Percentiles rank a stretch among this genome's conserved stretches.
Conservation (phyloP, 2,329 filamentous ascomycete genomes). For the Conoideocrella luteorostrata region DNA sequence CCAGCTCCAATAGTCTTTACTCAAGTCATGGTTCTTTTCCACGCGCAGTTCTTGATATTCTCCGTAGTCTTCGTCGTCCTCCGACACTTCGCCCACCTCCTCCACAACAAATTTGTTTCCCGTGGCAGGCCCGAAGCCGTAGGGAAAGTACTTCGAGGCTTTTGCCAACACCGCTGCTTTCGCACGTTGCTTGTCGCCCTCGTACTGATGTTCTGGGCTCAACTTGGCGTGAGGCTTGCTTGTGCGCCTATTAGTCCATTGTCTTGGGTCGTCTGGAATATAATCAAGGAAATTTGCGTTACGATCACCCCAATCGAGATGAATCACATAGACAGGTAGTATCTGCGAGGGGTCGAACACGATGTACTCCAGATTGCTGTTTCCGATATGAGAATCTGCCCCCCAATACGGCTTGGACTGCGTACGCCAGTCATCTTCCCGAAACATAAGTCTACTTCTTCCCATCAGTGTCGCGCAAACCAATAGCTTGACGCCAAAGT, state of each 20-base stretch:
- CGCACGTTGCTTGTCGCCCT: slow-evolving; percentile 29
- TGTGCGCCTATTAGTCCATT: not conserved
- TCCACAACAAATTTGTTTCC: slow-evolving; percentile 38
- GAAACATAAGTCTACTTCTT: slow-evolving; percentile 22
- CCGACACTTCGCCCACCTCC: slow-evolving; percentile 34
- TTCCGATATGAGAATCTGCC: slow-evolving; percentile 30
- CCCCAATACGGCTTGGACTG: slow-evolving; percentile 1
- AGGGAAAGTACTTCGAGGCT: slow-evolving; percentile 40
- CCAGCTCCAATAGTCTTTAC: slow-evolving; percentile 14
- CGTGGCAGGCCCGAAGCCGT: slow-evolving; percentile 37
- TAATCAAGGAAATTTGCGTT: slow-evolving; percentile 1
- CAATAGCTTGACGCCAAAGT: slow-evolving; percentile 34
- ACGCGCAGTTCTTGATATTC: slow-evolving; percentile 27
- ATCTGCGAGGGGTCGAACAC: slow-evolving; percentile 37
- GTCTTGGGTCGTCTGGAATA: slow-evolving; percentile 4
- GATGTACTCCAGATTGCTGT: slow-evolving; percentile 33
- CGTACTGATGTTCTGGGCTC: not conserved
- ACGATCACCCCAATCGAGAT: slow-evolving; percentile 32
- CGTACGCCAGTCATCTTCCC: slow-evolving; percentile 21
- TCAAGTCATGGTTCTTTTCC: not conserved
- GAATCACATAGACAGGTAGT: slow-evolving; percentile 38
- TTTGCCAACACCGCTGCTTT: slow-evolving; percentile 27
- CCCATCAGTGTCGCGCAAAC: slow-evolving; percentile 42
- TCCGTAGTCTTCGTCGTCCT: slow-evolving; percentile 37
- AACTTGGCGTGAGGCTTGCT: not conserved